Evolutionary conservation across 148 eudicot genomes (phyloP).

Genomic region (Polygonum maritimum): DNA sequence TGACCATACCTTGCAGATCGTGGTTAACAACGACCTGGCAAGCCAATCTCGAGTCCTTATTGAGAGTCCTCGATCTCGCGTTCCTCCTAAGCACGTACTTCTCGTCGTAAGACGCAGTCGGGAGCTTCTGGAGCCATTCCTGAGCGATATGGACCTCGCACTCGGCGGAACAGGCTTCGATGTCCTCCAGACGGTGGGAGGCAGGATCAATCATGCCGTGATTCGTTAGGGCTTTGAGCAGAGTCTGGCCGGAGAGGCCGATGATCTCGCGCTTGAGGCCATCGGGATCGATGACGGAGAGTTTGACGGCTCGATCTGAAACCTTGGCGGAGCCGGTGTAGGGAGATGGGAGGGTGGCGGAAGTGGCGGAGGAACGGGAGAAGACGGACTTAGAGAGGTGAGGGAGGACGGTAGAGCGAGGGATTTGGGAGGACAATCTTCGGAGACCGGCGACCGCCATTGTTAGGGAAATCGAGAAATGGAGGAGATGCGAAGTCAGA

Average conservation of each 20-base stretch:
- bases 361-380: conserved; percentile 33
- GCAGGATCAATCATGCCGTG: conserved; percentile 79
- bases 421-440: conserved; percentile 36
- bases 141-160: conserved; percentile 97
- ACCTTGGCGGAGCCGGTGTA: conserved; percentile 45
- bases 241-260: conserved; percentile 83
- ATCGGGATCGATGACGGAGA: conserved; percentile 67
- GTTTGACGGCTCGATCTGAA: conserved; percentile 79
- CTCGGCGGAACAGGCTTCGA: conserved; percentile 95
- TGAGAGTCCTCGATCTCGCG: conserved; percentile 49
- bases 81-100: conserved; percentile 61
- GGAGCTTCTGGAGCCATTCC: conserved; percentile 88
- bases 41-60: conserved; percentile 78
- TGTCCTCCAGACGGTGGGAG: conserved; percentile 82
- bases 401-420: conserved; percentile 37
- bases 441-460: conserved; percentile 58
- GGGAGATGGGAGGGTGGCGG: conserved; percentile 19
- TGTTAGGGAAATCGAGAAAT: conserved; percentile 14
- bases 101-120: conserved; percentile 61
- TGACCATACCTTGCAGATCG: conserved; percentile 92
- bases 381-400: conserved; percentile 31
- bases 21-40: conserved; percentile 78
- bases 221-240: conserved; percentile 59
- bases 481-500: background rate
- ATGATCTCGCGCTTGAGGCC: conserved; percentile 59